Conservation (phyloP, 2,329 filamentous ascomycete genomes). For the Sclerotinia spermophila region DNA sequence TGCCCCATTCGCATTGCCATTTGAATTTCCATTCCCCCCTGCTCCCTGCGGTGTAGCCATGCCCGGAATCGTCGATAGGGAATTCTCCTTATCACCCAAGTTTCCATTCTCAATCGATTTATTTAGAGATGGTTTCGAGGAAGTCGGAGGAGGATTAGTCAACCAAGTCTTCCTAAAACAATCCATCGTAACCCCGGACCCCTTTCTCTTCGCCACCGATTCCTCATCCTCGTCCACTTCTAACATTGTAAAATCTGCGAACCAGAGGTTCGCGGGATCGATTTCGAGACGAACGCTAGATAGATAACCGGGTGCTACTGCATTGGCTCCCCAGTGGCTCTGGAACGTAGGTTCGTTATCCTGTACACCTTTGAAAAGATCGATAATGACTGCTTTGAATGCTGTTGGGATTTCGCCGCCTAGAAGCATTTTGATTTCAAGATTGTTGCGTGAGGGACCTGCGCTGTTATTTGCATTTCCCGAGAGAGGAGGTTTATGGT, state of each 20-base stretch:
- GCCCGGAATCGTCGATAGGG: background rate
- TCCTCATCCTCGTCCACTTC: conserved; percentile 35
- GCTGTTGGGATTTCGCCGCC: conserved; percentile 34
- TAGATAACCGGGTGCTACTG: background rate
- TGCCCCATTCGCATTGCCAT: conserved; percentile 5
- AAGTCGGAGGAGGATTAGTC: conserved; percentile 23
- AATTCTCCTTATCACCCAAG: background rate
- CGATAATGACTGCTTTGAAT: conserved; percentile 35
- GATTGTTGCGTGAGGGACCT: conserved; percentile 30
- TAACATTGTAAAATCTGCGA: conserved; percentile 36
- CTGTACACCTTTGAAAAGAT: conserved; percentile 32
- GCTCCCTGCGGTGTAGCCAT: background rate
- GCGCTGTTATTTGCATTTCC: conserved; percentile 20
- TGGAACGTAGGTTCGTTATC: background rate
- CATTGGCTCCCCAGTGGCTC: background rate
- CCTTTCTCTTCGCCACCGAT: conserved; percentile 24
- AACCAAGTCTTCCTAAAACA: conserved; percentile 36
- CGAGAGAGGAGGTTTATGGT: conserved; percentile 23
- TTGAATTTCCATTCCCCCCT: conserved; percentile 2
- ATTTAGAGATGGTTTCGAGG: background rate
- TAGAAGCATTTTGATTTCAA: conserved; percentile 37
- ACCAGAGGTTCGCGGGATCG: conserved; percentile 36
- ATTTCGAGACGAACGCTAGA: conserved; percentile 32
- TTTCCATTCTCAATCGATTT: background rate
- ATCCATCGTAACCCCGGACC: conserved; percentile 32